These are phyloP conservation scores for Exophiala dermatitidis DNA, from an alignment of 2,329 filamentous ascomycete species.

Conservation along the genomic window DNA sequence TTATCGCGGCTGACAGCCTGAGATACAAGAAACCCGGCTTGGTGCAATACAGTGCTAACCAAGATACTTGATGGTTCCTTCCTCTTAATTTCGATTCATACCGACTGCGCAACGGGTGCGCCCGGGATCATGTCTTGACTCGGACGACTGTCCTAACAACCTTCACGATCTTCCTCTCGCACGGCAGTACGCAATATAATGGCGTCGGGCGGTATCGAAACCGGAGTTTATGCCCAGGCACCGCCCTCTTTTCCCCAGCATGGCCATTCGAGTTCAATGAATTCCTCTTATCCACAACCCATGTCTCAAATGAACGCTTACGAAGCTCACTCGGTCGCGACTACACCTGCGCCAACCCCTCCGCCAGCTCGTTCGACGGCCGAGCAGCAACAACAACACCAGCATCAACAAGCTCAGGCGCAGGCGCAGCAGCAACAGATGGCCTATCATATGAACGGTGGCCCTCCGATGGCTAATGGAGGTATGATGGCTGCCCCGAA, in stretches of 20 bases:
- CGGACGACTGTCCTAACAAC: background rate
- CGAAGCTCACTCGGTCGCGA: conserved; percentile 40
- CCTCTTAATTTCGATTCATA: conserved; percentile 1
- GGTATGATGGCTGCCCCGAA: conserved; percentile 31
- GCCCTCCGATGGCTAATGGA: conserved; percentile 16
- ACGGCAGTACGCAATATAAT: conserved; percentile 8
- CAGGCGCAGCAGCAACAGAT: conserved; percentile 36
- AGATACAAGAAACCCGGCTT: background rate
- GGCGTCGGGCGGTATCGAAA: conserved; percentile 20
- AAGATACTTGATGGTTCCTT: background rate
- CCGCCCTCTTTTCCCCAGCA: conserved; percentile 26
- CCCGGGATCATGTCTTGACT: conserved; percentile 18
- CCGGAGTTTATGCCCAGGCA: conserved; percentile 23
- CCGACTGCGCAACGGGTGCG: conserved; percentile 9
- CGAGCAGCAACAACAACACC: conserved; percentile 38
- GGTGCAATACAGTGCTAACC: background rate
- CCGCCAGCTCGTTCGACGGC: conserved; percentile 35
- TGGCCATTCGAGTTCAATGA: conserved; percentile 26
- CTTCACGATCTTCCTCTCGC: too few relatives aligned
- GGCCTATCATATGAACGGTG: conserved; percentile 24
- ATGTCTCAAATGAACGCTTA: conserved; percentile 36
- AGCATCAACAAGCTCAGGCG: conserved; percentile 21
- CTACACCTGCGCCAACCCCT: conserved; percentile 41
- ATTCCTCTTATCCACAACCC: conserved; percentile 34
- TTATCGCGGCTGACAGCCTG: too few relatives aligned